These are phyloP conservation scores for Dactylonectria estremocensis DNA, from an alignment of 2,329 filamentous ascomycete genomes.

Conservation along the genomic window DNA sequence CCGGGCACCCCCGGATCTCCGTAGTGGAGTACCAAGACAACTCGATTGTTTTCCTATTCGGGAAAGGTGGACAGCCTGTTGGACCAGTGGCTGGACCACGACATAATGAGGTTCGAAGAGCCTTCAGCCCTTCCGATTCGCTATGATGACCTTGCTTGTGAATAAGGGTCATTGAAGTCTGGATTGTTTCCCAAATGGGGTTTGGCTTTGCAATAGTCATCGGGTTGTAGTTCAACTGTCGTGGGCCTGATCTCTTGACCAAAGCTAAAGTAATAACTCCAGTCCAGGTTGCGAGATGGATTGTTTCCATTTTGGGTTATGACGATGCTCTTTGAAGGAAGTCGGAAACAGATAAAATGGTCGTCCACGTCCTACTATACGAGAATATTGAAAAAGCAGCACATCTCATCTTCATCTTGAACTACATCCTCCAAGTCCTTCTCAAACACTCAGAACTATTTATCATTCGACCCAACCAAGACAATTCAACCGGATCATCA, in stretches of 20 bases:
- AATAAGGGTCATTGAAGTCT: background rate
- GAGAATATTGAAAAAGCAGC: background rate
- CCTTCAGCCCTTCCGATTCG: conserved; percentile 10
- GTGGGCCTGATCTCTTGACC: background rate
- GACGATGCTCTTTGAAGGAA: background rate
- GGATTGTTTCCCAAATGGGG: conserved; percentile 28
- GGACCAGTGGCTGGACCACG: background rate
- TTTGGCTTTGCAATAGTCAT: conserved; percentile 5
- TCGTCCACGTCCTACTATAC: background rate
- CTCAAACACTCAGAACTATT: background rate
- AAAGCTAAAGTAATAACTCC: no score
- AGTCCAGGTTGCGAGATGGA: conserved; percentile 12
- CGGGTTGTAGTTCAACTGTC: background rate
- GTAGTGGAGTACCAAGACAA: conserved; percentile 22
- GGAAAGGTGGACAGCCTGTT: conserved; percentile 10
- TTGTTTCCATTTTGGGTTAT: conserved; percentile 34
- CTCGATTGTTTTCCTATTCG: conserved; percentile 48
- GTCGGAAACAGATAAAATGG: conserved; percentile 17
- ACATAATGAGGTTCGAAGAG: background rate
- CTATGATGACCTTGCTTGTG: background rate
- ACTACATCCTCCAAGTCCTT: background rate
- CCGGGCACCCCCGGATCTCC: conserved; percentile 19
- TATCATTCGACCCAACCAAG: background rate
- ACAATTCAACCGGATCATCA: background rate
- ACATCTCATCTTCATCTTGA: background rate